A percentile compares a stretch with the other conserved stretches of the same genome.
phyloP scores from a whole-genome alignment of 2,329 filamentous ascomycete genomes.

The Pseudocercospora fijiensis region DNA sequence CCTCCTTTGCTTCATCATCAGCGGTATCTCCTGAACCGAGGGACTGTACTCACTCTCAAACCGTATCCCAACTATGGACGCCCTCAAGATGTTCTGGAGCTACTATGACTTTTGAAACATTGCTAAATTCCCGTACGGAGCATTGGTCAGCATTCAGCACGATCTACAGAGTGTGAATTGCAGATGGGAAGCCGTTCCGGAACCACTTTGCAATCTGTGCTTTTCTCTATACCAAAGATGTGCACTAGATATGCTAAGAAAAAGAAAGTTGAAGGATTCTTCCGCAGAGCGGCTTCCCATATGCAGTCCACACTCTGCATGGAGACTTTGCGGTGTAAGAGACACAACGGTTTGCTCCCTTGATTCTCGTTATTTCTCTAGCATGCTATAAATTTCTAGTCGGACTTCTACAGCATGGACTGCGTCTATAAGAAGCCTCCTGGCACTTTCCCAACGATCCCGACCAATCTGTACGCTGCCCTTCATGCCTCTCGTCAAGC shows the following conservation, averaged over 20 bases:
- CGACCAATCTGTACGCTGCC: neutral
- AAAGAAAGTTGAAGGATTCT: too few relatives aligned
- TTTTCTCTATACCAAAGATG: too few relatives aligned
- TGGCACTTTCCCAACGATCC: neutral
- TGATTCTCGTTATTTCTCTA: neutral
- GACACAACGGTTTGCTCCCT: neutral
- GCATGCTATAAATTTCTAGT: neutral
- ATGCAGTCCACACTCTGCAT: too few relatives aligned
- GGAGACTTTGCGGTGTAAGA: neutral
- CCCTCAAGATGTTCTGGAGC: neutral
- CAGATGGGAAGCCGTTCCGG: too few relatives aligned
- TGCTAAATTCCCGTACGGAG: neutral
- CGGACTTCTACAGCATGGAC: neutral
- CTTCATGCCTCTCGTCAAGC: neutral
- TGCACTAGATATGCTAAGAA: too few relatives aligned
- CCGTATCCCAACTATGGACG: neutral
- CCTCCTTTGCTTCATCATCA: too few relatives aligned
- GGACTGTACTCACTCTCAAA: neutral
- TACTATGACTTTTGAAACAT: neutral
- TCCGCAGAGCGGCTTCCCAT: too few relatives aligned
- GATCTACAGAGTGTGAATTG: too few relatives aligned
- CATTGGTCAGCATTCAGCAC: neutral
- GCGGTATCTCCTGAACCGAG: neutral
- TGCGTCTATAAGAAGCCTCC: neutral
- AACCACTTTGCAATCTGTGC: too few relatives aligned